Evolutionary conservation across 2,329 filamentous ascomycete genomes (phyloP), one percentile per base, ranked within the genome.

Genomic region (Colletotrichum eremochloae): DNA sequence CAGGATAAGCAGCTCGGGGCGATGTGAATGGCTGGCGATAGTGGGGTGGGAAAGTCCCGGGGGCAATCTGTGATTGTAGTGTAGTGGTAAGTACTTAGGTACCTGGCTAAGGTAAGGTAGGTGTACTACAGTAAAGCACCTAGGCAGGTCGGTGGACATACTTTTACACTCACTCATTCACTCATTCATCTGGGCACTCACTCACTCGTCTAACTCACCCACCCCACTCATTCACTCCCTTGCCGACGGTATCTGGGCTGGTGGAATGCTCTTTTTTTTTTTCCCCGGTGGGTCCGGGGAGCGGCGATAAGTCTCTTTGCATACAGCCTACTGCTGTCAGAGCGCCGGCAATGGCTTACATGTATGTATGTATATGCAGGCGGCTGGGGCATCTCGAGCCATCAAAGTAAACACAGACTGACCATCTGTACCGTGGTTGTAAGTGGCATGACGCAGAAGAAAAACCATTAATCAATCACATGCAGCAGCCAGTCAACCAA

Each of bases 21-120:
- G 67, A 67, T 29, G 44, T 74, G 63, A 72, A 74, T 72, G 68
- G 72, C 72, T 65, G 50, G 68, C 60, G 72, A 74, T 74, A 65
- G 33, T 71, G 40, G 31, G 44, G n/a, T 15, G 33, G 46, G n/a
- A n/a, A 20, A n/a, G 44, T 44, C 40, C 42, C 1, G 15, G 42
- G 42, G 33, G 5, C 5, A 36, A 36, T 36, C 5, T 36, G 33
- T 36, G 33, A 36, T 36, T 36, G 33, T 36, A 36, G 33, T 36
- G 24, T 24, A 24, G 24, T 24, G 24, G 24, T 24, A 24, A 24
- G 24, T 24, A 24, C 33, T 36, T 8, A 36, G 33, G 33, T 36
- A 36, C 33, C 33, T 36, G 33, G 5, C 5, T 8, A 5, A 8
- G 33, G 33, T 36, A 24, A 36, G 33, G 5, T 36, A 8, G 33